Percentiles rank a stretch among this genome's conserved stretches.
Evolutionary conservation across 352 stramenopile genomes (phyloP).

Genomic region (Phytophthora chlamydospora): DNA sequence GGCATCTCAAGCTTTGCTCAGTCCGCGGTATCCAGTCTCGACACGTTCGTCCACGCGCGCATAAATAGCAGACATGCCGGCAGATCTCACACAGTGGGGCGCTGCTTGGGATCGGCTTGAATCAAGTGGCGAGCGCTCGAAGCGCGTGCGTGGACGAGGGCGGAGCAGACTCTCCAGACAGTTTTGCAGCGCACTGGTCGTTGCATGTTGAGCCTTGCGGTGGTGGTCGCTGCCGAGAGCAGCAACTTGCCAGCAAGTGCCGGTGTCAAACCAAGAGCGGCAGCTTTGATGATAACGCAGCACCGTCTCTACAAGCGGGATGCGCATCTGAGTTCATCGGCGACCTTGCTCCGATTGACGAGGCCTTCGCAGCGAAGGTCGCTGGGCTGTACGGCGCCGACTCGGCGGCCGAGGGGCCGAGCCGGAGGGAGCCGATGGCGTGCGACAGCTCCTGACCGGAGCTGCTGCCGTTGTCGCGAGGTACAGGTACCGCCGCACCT

Average conservation of each 20-base stretch:
- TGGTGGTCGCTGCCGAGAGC: background rate
- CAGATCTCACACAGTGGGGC: background rate
- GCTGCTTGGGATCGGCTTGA: slow-evolving; percentile 18
- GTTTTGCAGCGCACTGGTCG: background rate
- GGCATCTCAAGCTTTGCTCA: slow-evolving; percentile 5
- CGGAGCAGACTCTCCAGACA: background rate
- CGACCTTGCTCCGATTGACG: background rate
- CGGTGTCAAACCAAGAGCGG: no score
- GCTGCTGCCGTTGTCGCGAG: no score
- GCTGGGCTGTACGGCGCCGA: no score
- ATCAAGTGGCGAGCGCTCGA: slow-evolving; percentile 4
- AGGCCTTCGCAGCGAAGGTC: background rate
- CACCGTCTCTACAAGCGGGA: background rate
- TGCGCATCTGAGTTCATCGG: background rate
- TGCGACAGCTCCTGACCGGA: no score
- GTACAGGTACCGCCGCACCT: no score
- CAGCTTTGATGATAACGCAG: slow-evolving; percentile 3
- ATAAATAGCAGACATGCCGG: no score
- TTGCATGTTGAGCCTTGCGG: no score
- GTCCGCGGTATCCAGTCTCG: background rate
- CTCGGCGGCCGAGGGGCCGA: no score
- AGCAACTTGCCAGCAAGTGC: no score
- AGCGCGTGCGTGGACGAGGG: background rate
- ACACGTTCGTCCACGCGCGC: no score
- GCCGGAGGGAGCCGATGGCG: no score